Conservation (phyloP, 23 red algal genomes). For the Gracilariopsis chorda region DNA sequence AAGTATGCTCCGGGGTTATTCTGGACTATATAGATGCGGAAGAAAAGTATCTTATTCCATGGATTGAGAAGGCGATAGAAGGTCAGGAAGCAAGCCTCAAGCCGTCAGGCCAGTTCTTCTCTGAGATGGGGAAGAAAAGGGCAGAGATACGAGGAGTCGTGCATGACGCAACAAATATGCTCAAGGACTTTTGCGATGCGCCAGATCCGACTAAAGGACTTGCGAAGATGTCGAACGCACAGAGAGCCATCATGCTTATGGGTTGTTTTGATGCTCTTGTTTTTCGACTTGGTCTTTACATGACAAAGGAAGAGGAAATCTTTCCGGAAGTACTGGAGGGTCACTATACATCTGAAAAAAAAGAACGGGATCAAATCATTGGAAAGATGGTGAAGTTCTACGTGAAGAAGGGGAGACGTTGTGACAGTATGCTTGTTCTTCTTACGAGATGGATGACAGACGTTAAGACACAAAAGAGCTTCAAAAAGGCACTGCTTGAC, state of each 20-base stretch:
- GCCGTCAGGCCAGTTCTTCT: background rate
- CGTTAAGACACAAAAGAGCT: constrained; percentile 1
- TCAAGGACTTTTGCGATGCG: constrained; percentile 36
- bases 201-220: background rate
- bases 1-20: constrained; percentile 31
- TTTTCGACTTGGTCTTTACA: constrained; percentile 19
- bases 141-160: background rate
- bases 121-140: background rate
- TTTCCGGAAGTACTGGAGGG: background rate
- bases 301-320: constrained; percentile 39
- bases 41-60: constrained; percentile 30
- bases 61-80: constrained; percentile 20
- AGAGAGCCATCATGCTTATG: background rate
- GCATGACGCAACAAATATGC: background rate
- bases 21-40: constrained; percentile 49
- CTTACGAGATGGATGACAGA: constrained; percentile 52
- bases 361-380: constrained; percentile 32
- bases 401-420: constrained; percentile 19
- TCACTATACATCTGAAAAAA: constrained; percentile 37
- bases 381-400: constrained; percentile 41
- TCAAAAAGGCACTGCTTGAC: constrained; percentile 7
- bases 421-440: constrained; percentile 36
- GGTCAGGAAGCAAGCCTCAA: background rate
- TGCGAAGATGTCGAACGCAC: background rate
- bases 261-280: constrained; percentile 19